Evolutionary conservation across 2,329 filamentous ascomycete genomes (phyloP), one percentile per base, ranked within the genome.

Genomic region (Hypoxylon sp.): DNA sequence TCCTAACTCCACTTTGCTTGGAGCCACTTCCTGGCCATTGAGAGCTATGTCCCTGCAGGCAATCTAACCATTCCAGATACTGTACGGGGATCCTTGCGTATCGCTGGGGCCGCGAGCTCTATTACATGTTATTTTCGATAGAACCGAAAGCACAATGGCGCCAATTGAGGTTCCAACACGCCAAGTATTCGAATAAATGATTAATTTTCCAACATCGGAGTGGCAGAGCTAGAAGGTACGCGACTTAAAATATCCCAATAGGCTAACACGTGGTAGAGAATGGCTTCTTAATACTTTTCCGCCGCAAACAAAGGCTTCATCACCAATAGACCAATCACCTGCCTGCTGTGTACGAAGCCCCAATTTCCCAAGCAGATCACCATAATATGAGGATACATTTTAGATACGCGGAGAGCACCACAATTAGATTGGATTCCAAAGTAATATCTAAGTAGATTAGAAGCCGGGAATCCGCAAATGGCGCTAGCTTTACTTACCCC

Each of bases 361-460:
- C 64, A 68, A 65, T 68, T 63, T 67, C 61, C 58, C 56, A 25
- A 61, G 67, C 43, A 61, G 67, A 70, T 70, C 67, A 41, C 52
- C 37, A 70, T 70, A 63, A 68, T 52, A 52, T 32, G 27, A 32
- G 29, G 23, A 21, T 70, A 70, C 67, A 30, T 43, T 32, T 14
- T 1, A 11, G 37, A 19, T 69, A 70, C 67, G n/a, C 39, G 12
- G 16, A 32, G 1, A 50, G 54, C 30, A 30, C 46, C 5, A 9
- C 19, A 19, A 52, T 27, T 3, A 5, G 5, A 27, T 43, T 8
- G 23, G 21, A 45, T 32, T 50, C 25, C n/a, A 25, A 63, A 23
- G 61, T 70, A 21, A 56, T 50, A 45, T 57, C n/a, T 21, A 68
- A 63, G 67, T 70, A 70, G 41, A 57, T 61, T 48, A 50, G 53